Evolutionary conservation across 2,329 filamentous ascomycete genomes (phyloP), one percentile per base, ranked within the genome.

Genomic region (Phoma herbarum): DNA sequence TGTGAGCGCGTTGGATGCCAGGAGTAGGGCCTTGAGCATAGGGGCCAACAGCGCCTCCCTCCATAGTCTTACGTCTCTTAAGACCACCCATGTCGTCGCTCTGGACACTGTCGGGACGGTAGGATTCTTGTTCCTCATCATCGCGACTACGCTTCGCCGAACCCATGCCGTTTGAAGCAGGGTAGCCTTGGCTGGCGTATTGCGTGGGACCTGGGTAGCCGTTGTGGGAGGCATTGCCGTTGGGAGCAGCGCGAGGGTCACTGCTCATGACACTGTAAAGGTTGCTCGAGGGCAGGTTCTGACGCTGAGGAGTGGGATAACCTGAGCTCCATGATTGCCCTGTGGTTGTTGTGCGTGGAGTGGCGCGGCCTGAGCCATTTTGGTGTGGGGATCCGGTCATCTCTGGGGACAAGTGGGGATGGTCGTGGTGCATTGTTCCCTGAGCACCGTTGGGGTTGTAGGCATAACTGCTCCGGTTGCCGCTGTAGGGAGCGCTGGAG

Each of bases 241-340:
- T 92, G 11, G 86, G 77, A 28, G 83, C 79, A 46, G 82, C 86
- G 25, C 91, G 86, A 59, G 92, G 90, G 73, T 91, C 92, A 41
- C 90, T 93, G 75, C 90, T 93, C 81, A 96, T 93, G 62, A 96
- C 90, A 77, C 88, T 96, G 83, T 96, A 96, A 49, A 97, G 82
- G 73, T 88, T 96, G 81, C 91, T 93, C 0, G 91, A 88, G 3
- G 90, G 85, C 59, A 88, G 83, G 42, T 82, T 80, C 57, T 84
- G 81, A 41, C 92, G 88, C 22, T 93, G 92, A 47, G 93, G 90
- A 0, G 92, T 93, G 74, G 83, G 90, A 79, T 96, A 96, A 25
- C 88, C 89, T 44, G 79, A 78, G 49, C 84, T 76, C 74, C 96
- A 97, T 2, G 88, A 82, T 66, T 91, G 89, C 35, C 88, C 83